Evolutionary conservation across 75 land plant species (phyloP).

Genomic region (Selaginella moellendorffii): DNA sequence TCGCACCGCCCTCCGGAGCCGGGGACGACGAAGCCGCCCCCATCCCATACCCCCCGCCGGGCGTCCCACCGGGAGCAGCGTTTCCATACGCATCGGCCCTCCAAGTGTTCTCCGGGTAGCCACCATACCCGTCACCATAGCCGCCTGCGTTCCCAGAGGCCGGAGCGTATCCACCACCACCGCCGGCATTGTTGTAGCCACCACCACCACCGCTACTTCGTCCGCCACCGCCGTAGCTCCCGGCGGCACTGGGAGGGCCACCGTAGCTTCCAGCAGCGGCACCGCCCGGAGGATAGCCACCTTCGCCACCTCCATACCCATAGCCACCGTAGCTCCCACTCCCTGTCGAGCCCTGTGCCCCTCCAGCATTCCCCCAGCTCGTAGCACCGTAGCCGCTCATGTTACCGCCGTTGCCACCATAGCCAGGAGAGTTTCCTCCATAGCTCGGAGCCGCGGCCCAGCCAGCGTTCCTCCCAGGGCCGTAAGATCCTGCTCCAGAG

Average conservation of each 20-base stretch:
- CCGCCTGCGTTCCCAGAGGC: not conserved
- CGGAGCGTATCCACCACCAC: not conserved
- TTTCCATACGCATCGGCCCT: not conserved
- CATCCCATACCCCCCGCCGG: not conserved
- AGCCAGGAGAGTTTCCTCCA: not conserved
- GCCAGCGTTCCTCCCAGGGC: not conserved
- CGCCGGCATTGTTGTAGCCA: not conserved
- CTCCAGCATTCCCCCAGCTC: not conserved
- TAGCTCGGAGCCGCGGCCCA: not conserved
- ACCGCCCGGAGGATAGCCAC: not conserved
- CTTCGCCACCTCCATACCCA: slow-evolving; percentile 4
- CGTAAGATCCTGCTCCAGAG: not conserved
- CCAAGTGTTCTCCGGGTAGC: not conserved
- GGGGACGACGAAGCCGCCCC: not conserved
- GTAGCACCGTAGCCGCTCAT: not conserved
- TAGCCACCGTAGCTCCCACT: not conserved
- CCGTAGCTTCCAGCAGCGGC: not conserved
- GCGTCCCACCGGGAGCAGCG: not conserved
- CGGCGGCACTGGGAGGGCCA: not conserved
- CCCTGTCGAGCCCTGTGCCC: not conserved
- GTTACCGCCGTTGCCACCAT: not conserved
- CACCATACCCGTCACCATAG: not conserved
- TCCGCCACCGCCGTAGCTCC: not conserved
- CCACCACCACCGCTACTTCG: not conserved
- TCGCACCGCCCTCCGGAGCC: not conserved